A percentile compares a stretch with the other conserved stretches of the same genome.
These are phyloP conservation scores for Curvularia spicifera DNA, from an alignment of 2,329 filamentous ascomycete genomes.

Conservation along the genomic window DNA sequence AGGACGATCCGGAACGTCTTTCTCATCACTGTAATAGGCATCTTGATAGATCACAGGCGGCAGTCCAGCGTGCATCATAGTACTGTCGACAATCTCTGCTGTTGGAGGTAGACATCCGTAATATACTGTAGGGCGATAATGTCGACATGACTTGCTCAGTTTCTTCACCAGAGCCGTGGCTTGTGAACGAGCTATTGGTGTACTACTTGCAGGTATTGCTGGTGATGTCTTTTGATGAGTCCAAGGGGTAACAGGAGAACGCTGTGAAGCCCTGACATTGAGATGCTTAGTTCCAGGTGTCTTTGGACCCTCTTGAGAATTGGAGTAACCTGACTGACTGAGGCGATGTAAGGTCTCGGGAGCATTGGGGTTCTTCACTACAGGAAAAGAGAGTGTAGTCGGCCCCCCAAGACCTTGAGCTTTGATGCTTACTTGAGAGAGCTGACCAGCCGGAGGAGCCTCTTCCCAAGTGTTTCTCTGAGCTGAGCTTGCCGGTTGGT, in stretches of 20 bases:
- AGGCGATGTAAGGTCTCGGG: conserved; percentile 67
- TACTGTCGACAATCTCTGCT: conserved; percentile 57
- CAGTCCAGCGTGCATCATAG: conserved; percentile 63
- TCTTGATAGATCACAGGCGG: conserved; percentile 81
- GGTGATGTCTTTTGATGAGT: conserved; percentile 40
- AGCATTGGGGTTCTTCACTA: conserved; percentile 78
- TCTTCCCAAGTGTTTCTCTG: conserved; percentile 17
- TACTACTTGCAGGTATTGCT: conserved; percentile 21
- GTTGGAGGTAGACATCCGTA: conserved; percentile 53
- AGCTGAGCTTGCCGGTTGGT: conserved; percentile 1
- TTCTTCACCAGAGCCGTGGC: conserved; percentile 25
- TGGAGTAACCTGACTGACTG: conserved; percentile 69
- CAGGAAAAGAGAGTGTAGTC: conserved; percentile 67
- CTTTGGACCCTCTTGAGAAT: conserved; percentile 45
- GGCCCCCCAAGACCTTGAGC: conserved; percentile 46
- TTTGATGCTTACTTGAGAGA: conserved; percentile 52
- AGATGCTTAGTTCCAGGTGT: conserved; percentile 36
- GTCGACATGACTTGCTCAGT: conserved; percentile 27
- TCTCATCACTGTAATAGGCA: conserved; percentile 82
- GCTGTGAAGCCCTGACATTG: conserved; percentile 20
- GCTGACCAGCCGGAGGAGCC: conserved; percentile 28
- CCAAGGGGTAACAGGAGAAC: conserved; percentile 43
- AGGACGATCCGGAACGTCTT: conserved; percentile 76
- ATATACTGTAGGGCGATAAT: conserved; percentile 36
- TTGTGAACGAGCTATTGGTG: conserved; percentile 25